Evolutionary conservation across 305 asterid genomes (phyloP), one percentile per base, ranked within the genome.

Genomic region (Vinca major): DNA sequence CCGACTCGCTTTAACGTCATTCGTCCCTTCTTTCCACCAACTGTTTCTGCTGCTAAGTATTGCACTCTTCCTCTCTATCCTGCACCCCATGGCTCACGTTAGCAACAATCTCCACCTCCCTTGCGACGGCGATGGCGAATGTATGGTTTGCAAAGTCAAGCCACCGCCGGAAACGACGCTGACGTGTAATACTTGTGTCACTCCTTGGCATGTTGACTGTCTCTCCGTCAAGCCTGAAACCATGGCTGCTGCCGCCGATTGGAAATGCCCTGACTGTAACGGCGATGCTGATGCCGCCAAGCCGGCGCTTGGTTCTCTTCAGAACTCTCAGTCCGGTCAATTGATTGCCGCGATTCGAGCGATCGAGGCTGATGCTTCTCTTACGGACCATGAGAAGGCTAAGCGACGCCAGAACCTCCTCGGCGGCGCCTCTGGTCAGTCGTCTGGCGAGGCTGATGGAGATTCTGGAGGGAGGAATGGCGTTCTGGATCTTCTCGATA

Each of bases 161-260:
- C 78, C 95, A 11, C 9, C 79, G 7, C 80, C 83, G 2, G 80
- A 78, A 37, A 94, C 86, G 51, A 75, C 80, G 20, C 79, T 91
- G 66, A 65, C 79, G 20, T 91, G 95, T 81, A 86, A 82, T 73
- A 88, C 95, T 14, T 91, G 96, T 66, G 85, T 12, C 66, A 80
- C 96, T 63, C 98, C 96, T n/a, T 89, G 96, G 98, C 98, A 91
- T 77, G 88, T 77, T 68, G 9, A 77, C 5, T 92, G 96, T 72
- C 87, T 92, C 62, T 77, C 86, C 20, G 39, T 70, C 40, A 83
- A 51, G 7, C 80, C 76, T 3, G 8, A 77, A 75, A 78, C 88
- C 82, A 83, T 89, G 80, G 80, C 80, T 51, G 89, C 76, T n/a
- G 80, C 87, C 0, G 81, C 80, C 13, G 55, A 71, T 21, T 92